Evolutionary conservation across 2,329 filamentous ascomycete genomes (phyloP), one percentile per base, ranked within the genome.

Genomic region (Colletotrichum noveboracense): DNA sequence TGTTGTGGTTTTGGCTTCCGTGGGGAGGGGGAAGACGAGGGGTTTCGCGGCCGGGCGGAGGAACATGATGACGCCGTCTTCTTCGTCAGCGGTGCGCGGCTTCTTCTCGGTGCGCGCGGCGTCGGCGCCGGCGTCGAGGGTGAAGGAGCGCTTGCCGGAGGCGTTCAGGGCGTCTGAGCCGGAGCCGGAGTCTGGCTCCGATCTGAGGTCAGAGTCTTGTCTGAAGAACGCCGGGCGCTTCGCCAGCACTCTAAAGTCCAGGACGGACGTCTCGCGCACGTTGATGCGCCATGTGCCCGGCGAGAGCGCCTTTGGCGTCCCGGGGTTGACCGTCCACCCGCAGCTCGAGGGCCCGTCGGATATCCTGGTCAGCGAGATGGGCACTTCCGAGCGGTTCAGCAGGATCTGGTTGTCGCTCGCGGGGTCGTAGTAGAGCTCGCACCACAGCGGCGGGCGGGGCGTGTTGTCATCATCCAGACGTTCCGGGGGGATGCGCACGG

Each of bases 401-500:
- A 92, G 86, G 74, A 92, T 90, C 78, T 91, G 87, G 80, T 89
- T 88, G 80, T 92, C 90, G 82, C 90, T 91, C 77, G 87, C 84
- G 18, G 90, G 90, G 80, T 92, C 89, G 78, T 91, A 92, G 78
- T 91, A 92, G 43, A 92, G 84, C 80, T 91, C 89, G 80, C 89
- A 91, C 88, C 88, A 91, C n/a, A 92, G 79, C 6, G 88, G 86
- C 18, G 89, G 89, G 18, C 88, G 84, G 9, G 84, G 81, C 10
- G 82, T 83, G 60, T 86, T 83, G 61, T 86, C 85, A 58, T 83
- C 83, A 73, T 88, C 85, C 55, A 84, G 82, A 66, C 83, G 84
- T 71, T 88, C 87, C 18, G 86, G 86, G 6, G 90, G 90, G 72
- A 92, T 90, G 66, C 87, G 85, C 76, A 92, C 89, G 52, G 88